These are phyloP conservation scores for Stropharia rugosoannulata DNA, from an alignment of 768 basidiomycete species.

Conservation along the genomic window DNA sequence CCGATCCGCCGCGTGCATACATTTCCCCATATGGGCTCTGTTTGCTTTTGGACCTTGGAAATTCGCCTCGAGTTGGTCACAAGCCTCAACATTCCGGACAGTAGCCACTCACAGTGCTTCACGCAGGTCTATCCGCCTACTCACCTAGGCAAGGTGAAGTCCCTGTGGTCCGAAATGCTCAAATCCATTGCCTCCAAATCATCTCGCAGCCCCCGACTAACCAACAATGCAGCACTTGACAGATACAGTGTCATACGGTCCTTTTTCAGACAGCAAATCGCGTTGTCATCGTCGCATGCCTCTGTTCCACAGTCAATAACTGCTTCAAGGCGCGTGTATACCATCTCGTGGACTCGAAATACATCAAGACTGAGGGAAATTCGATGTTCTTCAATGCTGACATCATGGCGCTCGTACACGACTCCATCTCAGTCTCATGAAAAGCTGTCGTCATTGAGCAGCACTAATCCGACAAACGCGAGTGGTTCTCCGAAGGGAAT, in stretches of 20 bases:
- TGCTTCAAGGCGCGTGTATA: neutral
- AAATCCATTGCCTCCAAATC: neutral
- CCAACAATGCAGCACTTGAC: conserved; percentile 32
- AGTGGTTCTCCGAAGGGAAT: neutral
- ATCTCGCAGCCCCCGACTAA: conserved; percentile 7
- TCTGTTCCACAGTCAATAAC: conserved; percentile 4
- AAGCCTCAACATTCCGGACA: too few relatives aligned
- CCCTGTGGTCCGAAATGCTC: neutral
- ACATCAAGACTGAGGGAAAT: neutral
- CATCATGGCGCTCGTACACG: neutral
- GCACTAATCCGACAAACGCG: conserved; percentile 13
- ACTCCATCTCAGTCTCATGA: neutral
- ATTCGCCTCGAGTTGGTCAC: too few relatives aligned
- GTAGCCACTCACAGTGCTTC: too few relatives aligned
- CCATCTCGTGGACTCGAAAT: neutral
- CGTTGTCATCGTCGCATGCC: conserved; percentile 19
- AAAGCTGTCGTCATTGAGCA: neutral
- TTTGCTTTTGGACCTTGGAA: neutral
- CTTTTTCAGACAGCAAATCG: conserved; percentile 47
- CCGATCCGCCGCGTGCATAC: too few relatives aligned
- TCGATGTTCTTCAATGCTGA: conserved; percentile 2
- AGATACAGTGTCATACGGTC: conserved; percentile 58
- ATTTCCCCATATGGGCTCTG: neutral
- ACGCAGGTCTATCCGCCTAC: too few relatives aligned
- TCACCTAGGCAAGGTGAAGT: too few relatives aligned